Percentiles rank a stretch among this genome's conserved stretches.
phyloP scores from a whole-genome alignment of 352 stramenopile species.

The Globisporangium cylindrosporum region DNA sequence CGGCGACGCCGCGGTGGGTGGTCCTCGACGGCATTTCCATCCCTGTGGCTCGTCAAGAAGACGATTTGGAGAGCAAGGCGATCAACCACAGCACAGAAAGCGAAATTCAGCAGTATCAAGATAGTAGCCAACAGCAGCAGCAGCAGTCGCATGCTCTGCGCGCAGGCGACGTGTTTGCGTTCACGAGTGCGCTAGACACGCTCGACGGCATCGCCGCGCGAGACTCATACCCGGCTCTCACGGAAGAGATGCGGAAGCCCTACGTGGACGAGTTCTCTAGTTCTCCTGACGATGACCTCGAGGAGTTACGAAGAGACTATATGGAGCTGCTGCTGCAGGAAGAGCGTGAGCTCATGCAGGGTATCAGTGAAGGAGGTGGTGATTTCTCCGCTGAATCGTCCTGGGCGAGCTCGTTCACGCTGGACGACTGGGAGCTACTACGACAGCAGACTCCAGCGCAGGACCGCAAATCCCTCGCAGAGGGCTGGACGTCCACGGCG shows the following conservation, averaged over 20 bases:
- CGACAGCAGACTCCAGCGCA: slow-evolving; percentile 6
- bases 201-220: neutral
- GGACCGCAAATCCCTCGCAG: slow-evolving; percentile 15
- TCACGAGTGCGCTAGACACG: slow-evolving; percentile 8
- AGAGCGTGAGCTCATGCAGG: slow-evolving; percentile 11
- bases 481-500: slow-evolving; percentile 21
- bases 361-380: slow-evolving; percentile 3
- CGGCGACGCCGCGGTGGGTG: slow-evolving; percentile 3
- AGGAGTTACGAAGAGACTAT: neutral
- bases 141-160: neutral
- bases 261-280: slow-evolving; percentile 14
- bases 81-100: neutral
- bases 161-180: slow-evolving; percentile 2
- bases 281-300: slow-evolving; percentile 7
- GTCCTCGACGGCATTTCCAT: neutral
- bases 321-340: neutral
- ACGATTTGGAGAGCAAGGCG: neutral
- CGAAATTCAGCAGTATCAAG: neutral
- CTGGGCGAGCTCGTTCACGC: slow-evolving; percentile 17
- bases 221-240: neutral
- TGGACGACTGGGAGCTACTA: slow-evolving; percentile 23
- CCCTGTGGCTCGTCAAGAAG: neutral
- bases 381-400: slow-evolving; percentile 8
- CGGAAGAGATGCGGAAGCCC: neutral
- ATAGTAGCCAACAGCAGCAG: too few relatives aligned